These are phyloP conservation scores for Ceratobasidium sp. DNA, from an alignment of 1,284 basidiomycete species.

Conservation along the genomic window DNA sequence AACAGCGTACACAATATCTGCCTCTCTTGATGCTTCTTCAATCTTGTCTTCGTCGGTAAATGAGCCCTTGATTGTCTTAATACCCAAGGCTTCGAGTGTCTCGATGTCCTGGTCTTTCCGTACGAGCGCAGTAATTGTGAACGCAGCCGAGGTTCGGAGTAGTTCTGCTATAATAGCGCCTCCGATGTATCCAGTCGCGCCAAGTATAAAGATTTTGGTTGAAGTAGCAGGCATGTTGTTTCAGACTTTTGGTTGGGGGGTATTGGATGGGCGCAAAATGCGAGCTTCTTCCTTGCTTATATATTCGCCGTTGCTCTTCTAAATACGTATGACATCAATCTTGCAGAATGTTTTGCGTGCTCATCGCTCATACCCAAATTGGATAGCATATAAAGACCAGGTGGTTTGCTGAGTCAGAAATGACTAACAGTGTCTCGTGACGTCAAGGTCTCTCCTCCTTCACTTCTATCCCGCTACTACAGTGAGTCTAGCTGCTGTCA, in stretches of 20 bases:
- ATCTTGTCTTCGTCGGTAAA: conserved; percentile 55
- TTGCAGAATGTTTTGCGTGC: background rate
- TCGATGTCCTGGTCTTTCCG: conserved; percentile 55
- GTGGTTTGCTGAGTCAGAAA: conserved; percentile 19
- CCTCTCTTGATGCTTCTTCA: conserved; percentile 53
- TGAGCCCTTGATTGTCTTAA: conserved; percentile 54
- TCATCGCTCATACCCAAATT: conserved; percentile 14
- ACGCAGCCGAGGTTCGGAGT: conserved; percentile 51
- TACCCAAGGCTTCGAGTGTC: conserved; percentile 52
- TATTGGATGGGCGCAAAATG: background rate
- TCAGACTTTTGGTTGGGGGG: background rate
- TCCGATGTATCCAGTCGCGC: conserved; percentile 60
- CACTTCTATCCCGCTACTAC: background rate
- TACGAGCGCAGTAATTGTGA: conserved; percentile 56
- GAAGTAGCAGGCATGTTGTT: conserved; percentile 29
- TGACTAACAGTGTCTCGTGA: conserved; percentile 8
- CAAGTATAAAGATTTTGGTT: conserved; percentile 54
- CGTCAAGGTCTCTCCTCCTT: conserved; percentile 3
- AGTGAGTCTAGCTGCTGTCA: background rate
- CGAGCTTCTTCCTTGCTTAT: background rate
- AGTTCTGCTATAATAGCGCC: conserved; percentile 50
- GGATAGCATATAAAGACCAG: conserved; percentile 4
- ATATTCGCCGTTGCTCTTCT: background rate
- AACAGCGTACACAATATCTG: conserved; percentile 57
- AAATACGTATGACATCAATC: conserved; percentile 21